Evolutionary conservation across 495 filamentous ascomycete genomes (phyloP), one percentile per base, ranked within the genome.

Genomic region (Xylaria castorea): DNA sequence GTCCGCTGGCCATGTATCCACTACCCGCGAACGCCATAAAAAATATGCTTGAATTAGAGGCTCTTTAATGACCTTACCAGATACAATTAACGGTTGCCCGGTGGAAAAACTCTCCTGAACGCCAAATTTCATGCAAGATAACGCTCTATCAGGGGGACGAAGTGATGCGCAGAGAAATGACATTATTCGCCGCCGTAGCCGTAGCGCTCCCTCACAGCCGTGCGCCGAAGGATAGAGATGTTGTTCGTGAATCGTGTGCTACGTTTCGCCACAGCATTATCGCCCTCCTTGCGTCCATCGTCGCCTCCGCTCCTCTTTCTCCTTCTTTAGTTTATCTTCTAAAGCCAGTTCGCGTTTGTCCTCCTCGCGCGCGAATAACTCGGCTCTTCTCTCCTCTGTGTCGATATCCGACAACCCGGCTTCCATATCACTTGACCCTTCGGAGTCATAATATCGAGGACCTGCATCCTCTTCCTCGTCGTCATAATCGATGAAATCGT

Each of bases 391-490:
- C 72, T 91, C 89, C 75, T 91, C 89, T 42, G 86, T 83, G 46
- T 90, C 84, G 20, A 91, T 87, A 65, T 91, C 89, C 22, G 84
- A 83, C 14, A 87, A 66, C 2, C 87, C 88, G 6, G 89, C 89
- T 76, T 91, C 89, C 89, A 91, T 91, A 74, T 91, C 89, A 6
- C 87, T 88, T 22, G 84, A 86, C 9, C 61, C 81, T 40, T 86
- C 87, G 1, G 84, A 87, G 40, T 82, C 85, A 46, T 86, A 84
- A 55, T 86, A 84, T 25, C 79, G 74, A 14, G 72, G 76, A 4
- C 75, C 75, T 7, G 79, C 80, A 30, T 87, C 84, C 0, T 83
- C 82, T 40, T 84, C 83, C 5, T 88, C 87, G 9, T 89, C 87
- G 61, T 88, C 85, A 66, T 88, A 86, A 25, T 84, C 85, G 72